Base-by-base conservation (phyloP, 768 basidiomycete genomes). In the Mycena rebaudengoi region DNA sequence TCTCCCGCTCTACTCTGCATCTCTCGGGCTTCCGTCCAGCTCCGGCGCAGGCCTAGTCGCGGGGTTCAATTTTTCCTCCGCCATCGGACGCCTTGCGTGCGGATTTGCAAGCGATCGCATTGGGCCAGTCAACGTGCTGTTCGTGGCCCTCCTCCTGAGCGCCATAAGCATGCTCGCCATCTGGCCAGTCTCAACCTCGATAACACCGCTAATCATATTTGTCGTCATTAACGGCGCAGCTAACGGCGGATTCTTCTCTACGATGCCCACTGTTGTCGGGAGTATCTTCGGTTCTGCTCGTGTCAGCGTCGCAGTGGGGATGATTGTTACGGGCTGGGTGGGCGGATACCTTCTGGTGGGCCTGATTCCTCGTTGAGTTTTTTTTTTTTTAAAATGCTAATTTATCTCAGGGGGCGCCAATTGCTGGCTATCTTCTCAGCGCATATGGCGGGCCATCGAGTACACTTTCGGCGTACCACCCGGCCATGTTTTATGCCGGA, bases 201-300 rank as follows among this genome's bases (percentile, higher is more conserved):
- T 76, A 40, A 18, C 60, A 2, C 65, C 65, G 18, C 65, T 75
- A 50, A 56, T 72, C 4, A 48, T 69, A 20, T 75, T 75, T 62
- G 62, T 74, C 43, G 29, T 73, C 20, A 45, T 75, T 54, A 75
- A 69, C 44, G 74, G 77, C 16, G 25, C 68, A 16, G 74, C 74
- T 37, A 76, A 75, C 30, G 75, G 74, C 13, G 75, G 72, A 3
- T 78, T 78, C 65, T 78, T 76, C 49, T 71, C 76, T 43, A 74
- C 74, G 4, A 75, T 76, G 67, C 76, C 75, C 1, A 73, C 64
- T 1, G 75, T 78, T 28, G 69, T 78, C 0, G 74, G 70, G 2
- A 65, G 73, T 21, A 41, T 75, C 11, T 79, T 75, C 53, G 73
- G 71, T 23, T 39, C 69, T n/a, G 73, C 65, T 12, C 61, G 76